A percentile compares a stretch with the other conserved stretches of the same genome.
These are phyloP conservation scores for Citrus sinensis DNA, from an alignment of 345 rosid genomes.

Conservation along the genomic window DVS_A1.0 CM039164.1:22672501-22673000, in stretches of 20 bases:
- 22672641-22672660: no score
- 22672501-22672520: slow-evolving; percentile 25
- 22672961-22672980: slow-evolving; percentile 10
- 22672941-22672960: slow-evolving; percentile 12
- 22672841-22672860: slow-evolving; percentile 30
- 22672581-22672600: accelerated
- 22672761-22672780: no score
- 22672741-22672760: slow-evolving; percentile 13
- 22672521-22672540: slow-evolving; percentile 53
- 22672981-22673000: slow-evolving; percentile 43
- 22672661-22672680: background rate
- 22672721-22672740: slow-evolving; percentile 16
- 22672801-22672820: slow-evolving; percentile 33
- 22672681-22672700: slow-evolving; percentile 19
- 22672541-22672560: slow-evolving; percentile 57
- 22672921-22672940: slow-evolving; percentile 35
- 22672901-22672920: slow-evolving; percentile 18
- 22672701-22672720: background rate
- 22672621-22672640: background rate
- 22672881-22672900: slow-evolving; percentile 18
- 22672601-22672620: background rate
- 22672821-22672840: slow-evolving; percentile 33
- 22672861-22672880: slow-evolving; percentile 30
- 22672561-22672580: background rate
- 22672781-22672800: background rate